Conservation (phyloP, 495 filamentous ascomycete genomes). For the Aspergillus mulundensis region DNA sequence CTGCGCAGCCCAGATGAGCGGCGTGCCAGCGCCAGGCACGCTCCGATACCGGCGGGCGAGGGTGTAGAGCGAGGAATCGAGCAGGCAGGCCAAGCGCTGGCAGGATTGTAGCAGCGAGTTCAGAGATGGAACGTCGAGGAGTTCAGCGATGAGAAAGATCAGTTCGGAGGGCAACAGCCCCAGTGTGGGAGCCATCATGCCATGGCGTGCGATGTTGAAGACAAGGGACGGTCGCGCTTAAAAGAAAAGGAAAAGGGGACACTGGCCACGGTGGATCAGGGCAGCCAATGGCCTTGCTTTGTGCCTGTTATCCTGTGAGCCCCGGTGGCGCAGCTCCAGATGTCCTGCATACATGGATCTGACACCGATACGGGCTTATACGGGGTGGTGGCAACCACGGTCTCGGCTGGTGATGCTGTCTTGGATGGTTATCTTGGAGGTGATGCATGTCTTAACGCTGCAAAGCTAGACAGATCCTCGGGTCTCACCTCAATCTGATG, state of each 20-base stretch:
- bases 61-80: neutral
- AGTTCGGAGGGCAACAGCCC: neutral
- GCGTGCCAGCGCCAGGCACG: neutral
- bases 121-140: neutral
- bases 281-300: too few relatives aligned
- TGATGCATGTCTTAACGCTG: too few relatives aligned
- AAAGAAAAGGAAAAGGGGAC: neutral
- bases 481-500: too few relatives aligned
- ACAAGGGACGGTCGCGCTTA: neutral
- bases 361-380: too few relatives aligned
- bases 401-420: too few relatives aligned
- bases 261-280: too few relatives aligned
- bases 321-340: too few relatives aligned
- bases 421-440: too few relatives aligned
- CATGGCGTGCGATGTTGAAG: neutral
- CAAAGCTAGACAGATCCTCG: too few relatives aligned
- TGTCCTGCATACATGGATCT: too few relatives aligned
- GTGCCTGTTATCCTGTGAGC: too few relatives aligned
- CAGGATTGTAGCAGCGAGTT: neutral
- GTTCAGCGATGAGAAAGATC: neutral
- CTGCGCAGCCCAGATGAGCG: constrained; percentile 7
- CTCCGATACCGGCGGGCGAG: neutral
- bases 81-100: neutral
- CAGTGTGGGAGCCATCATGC: neutral
- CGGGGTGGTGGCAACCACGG: too few relatives aligned